Conservation (phyloP, 495 filamentous ascomycete genomes). For the Penicillium steckii region DNA sequence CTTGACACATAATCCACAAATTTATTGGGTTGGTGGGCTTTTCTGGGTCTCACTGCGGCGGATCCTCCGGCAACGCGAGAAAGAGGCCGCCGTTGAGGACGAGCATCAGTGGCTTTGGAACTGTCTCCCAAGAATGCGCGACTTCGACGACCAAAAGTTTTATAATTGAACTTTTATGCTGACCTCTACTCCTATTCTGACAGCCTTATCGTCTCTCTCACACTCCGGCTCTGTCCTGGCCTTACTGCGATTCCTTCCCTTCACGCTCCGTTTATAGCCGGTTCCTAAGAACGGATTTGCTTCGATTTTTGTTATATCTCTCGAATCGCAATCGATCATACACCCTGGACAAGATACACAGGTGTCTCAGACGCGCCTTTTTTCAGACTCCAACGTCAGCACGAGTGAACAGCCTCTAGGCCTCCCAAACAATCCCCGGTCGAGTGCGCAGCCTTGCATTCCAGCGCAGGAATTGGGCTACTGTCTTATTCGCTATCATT, state of each 20-base stretch:
- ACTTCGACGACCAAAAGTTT: background rate
- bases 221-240: background rate
- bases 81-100: background rate
- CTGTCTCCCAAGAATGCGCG: background rate
- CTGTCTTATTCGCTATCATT: constrained; percentile 5
- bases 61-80: background rate
- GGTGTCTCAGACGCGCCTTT: background rate
- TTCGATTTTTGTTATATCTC: background rate
- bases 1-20: background rate
- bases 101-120: background rate
- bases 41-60: background rate
- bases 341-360: background rate
- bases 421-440: background rate
- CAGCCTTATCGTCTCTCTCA: background rate
- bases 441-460: constrained; percentile 14
- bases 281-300: constrained; percentile 1
- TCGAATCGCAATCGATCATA: constrained; percentile 1
- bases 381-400: background rate
- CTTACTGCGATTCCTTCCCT: background rate
- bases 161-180: background rate
- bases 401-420: background rate
- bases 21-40: background rate
- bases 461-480: constrained; percentile 14
- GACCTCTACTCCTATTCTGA: background rate
- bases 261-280: constrained; percentile 15